phyloP scores from a whole-genome alignment of 495 filamentous ascomycete genomes.

The Aspergillus mulundensis region DNA sequence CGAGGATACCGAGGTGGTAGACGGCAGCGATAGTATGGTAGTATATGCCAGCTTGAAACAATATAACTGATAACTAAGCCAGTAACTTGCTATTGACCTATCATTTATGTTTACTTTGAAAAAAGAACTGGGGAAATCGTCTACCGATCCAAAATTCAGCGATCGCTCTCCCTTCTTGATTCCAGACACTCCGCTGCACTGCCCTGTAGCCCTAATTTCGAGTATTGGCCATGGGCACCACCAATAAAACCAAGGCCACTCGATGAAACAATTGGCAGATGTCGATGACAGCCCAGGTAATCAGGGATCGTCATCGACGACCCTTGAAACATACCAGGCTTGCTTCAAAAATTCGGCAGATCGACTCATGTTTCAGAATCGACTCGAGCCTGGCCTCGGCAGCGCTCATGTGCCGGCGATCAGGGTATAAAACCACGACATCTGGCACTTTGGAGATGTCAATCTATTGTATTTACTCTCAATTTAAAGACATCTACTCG shows the following conservation, averaged over 20 bases:
- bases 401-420: not conserved
- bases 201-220: not conserved
- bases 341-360: not conserved
- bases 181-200: not conserved
- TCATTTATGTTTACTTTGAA: too few relatives aligned
- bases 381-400: not conserved
- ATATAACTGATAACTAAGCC: too few relatives aligned
- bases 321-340: not conserved
- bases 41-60: too few relatives aligned
- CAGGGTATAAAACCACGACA: not conserved
- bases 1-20: not conserved
- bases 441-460: too few relatives aligned
- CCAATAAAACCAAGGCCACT: not conserved
- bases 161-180: too few relatives aligned
- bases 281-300: not conserved
- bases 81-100: too few relatives aligned
- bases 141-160: too few relatives aligned
- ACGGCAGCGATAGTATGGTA: too few relatives aligned
- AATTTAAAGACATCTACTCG: too few relatives aligned
- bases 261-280: not conserved
- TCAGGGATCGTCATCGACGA: not conserved
- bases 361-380: not conserved
- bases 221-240: not conserved
- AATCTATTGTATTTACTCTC: too few relatives aligned
- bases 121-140: too few relatives aligned